A percentile compares a stretch with the other conserved stretches of the same genome.
Evolutionary conservation across 768 basidiomycete genomes (phyloP).

Genomic region (Pisolithus microcarpus): DNA sequence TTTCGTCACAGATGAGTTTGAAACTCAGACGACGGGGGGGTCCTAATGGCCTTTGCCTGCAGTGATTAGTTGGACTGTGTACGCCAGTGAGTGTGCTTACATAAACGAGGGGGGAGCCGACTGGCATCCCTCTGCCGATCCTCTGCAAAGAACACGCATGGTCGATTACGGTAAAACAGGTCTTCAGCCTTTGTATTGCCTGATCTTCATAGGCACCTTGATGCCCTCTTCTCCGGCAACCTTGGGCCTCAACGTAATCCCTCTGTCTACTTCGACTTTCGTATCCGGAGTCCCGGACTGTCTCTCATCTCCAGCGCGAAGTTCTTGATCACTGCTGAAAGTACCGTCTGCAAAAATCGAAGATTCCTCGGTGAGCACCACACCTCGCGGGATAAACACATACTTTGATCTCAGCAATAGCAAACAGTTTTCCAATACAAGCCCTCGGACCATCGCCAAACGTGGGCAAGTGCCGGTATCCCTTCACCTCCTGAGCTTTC

Average conservation of each 20-base stretch:
- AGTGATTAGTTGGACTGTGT: too few relatives aligned
- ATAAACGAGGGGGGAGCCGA: too few relatives aligned
- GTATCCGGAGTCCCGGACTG: slow-evolving; percentile 30
- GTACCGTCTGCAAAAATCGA: slow-evolving; percentile 28
- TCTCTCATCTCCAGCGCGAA: slow-evolving; percentile 32
- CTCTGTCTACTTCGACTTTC: slow-evolving; percentile 3
- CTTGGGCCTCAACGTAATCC: slow-evolving; percentile 6
- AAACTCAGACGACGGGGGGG: too few relatives aligned
- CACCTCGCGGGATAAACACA: neutral
- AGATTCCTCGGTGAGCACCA: neutral
- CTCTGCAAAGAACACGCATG: too few relatives aligned
- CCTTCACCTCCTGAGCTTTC: slow-evolving; percentile 18
- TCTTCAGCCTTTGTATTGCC: neutral
- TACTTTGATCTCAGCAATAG: slow-evolving; percentile 23
- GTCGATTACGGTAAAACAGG: too few relatives aligned
- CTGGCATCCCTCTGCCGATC: too few relatives aligned
- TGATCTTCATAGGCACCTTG: slow-evolving; percentile 14
- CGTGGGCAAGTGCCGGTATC: slow-evolving; percentile 21
- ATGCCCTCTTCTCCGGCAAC: slow-evolving; percentile 16
- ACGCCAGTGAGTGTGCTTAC: too few relatives aligned
- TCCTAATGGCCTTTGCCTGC: too few relatives aligned
- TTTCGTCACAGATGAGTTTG: too few relatives aligned
- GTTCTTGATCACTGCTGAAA: slow-evolving; percentile 35
- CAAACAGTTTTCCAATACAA: slow-evolving; percentile 25
- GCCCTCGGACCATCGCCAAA: slow-evolving; percentile 25